Evolutionary conservation across 768 basidiomycete species (phyloP).

Genomic region (Leccinum sublutescens): DNA sequence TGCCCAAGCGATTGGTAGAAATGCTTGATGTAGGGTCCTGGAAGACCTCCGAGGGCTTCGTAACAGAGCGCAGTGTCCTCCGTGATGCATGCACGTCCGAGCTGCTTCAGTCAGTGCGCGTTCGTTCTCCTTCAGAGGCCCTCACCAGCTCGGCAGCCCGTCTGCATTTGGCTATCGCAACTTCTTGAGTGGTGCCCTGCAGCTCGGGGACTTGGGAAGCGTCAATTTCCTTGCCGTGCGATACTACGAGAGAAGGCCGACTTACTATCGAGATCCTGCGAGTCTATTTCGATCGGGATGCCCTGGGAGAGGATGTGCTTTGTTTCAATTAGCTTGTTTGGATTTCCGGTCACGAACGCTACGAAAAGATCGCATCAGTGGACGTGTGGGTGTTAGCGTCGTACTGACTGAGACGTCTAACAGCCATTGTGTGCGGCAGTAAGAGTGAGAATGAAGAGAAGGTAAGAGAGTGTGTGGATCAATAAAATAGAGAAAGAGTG

Average conservation of each 20-base stretch:
- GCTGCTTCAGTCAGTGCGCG: constrained; percentile 22
- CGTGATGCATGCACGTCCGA: constrained; percentile 63
- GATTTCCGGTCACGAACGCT: constrained; percentile 96
- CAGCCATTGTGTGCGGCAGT: constrained; percentile 14
- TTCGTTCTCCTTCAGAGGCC: not conserved
- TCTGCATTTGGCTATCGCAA: constrained; percentile 83
- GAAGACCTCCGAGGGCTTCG: constrained; percentile 86
- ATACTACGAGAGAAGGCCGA: constrained; percentile 9
- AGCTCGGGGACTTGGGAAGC: constrained; percentile 76
- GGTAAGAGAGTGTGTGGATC: no score
- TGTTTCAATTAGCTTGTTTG: constrained; percentile 89
- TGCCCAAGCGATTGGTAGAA: constrained; percentile 84
- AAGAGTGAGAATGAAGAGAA: not conserved
- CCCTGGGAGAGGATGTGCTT: constrained; percentile 73
- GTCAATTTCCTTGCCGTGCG: not conserved
- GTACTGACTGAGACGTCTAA: constrained; percentile 23
- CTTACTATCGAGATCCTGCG: constrained; percentile 80
- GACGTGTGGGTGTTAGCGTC: not conserved
- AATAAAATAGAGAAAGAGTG: no score
- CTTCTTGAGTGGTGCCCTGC: constrained; percentile 89
- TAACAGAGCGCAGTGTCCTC: constrained; percentile 97
- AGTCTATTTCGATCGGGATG: constrained; percentile 69
- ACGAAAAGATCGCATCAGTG: constrained; percentile 11
- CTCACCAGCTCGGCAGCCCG: constrained; percentile 79
- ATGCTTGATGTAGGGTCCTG: constrained; percentile 96